Conservation (phyloP, 352 stramenopile genomes). For the Globisporangium nunn region DNA sequence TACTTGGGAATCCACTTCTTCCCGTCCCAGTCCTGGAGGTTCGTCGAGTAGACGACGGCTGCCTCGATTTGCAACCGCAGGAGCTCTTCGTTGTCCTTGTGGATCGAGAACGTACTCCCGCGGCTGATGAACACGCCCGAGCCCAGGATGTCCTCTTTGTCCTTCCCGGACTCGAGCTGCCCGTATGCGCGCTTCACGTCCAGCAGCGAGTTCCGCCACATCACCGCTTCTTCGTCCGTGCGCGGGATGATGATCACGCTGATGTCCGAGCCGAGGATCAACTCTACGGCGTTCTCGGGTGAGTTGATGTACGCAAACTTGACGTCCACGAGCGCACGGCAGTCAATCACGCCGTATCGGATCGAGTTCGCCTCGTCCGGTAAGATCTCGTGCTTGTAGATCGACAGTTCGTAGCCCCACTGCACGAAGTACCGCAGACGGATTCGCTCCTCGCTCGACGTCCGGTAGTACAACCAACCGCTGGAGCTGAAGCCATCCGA, state of each 20-base stretch:
- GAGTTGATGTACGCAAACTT: constrained; percentile 81
- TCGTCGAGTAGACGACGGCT: constrained; percentile 74
- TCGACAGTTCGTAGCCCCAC: constrained; percentile 83
- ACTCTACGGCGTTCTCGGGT: constrained; percentile 78
- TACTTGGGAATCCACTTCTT: constrained; percentile 88
- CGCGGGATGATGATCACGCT: constrained; percentile 80
- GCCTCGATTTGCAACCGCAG: constrained; percentile 78
- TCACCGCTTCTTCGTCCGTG: constrained; percentile 78
- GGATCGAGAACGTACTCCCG: constrained; percentile 76
- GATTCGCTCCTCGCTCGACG: constrained; percentile 73
- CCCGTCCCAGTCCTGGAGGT: constrained; percentile 82
- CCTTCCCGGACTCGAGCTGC: constrained; percentile 63
- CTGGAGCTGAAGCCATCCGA: constrained; percentile 51
- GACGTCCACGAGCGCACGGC: constrained; percentile 71
- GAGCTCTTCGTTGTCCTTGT: constrained; percentile 83
- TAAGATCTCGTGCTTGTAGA: constrained; percentile 86
- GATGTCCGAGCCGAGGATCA: constrained; percentile 68
- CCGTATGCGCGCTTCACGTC: constrained; percentile 82
- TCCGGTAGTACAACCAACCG: constrained; percentile 84
- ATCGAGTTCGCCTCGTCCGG: constrained; percentile 72
- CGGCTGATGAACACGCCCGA: constrained; percentile 79
- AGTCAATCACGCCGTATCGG: constrained; percentile 84
- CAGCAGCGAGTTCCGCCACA: constrained; percentile 74
- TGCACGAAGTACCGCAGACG: constrained; percentile 84
- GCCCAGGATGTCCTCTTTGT: constrained; percentile 68